Percentiles rank a stretch among this genome's conserved stretches.
phyloP scores from a whole-genome alignment of 495 filamentous ascomycete species.

The Penicillium ucsense region DNA sequence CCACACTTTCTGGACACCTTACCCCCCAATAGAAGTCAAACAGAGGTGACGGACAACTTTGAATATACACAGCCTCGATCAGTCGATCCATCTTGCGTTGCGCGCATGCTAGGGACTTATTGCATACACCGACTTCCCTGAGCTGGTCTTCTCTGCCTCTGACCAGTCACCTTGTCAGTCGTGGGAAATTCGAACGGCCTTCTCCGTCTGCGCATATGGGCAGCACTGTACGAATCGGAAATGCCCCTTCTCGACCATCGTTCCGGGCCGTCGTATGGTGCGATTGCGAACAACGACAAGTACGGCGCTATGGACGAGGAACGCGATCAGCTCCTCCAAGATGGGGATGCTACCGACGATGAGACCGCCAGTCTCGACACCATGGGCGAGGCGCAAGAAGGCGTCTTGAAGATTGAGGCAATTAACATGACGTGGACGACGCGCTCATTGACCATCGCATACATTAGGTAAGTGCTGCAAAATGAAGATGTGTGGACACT shows the following conservation, averaged over 20 bases:
- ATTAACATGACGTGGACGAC: slow-evolving; percentile 48
- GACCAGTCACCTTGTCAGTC: too few species aligned
- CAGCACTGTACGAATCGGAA: slow-evolving; percentile 6
- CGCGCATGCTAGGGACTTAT: too few species aligned
- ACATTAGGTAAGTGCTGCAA: slow-evolving; percentile 38
- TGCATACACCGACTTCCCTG: too few species aligned
- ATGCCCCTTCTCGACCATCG: slow-evolving; percentile 31
- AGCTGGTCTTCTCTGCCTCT: slow-evolving; percentile 1
- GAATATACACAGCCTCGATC: too few species aligned
- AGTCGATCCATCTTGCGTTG: too few species aligned
- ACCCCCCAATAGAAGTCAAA: too few species aligned
- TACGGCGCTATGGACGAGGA: slow-evolving; percentile 20
- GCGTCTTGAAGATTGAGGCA: slow-evolving; percentile 47
- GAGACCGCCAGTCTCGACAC: slow-evolving; percentile 16
- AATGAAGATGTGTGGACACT: too few species aligned
- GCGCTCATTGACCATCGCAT: slow-evolving; percentile 42
- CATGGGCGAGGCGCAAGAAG: slow-evolving; percentile 37
- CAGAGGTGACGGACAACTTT: too few species aligned
- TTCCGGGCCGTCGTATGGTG: slow-evolving; percentile 32
- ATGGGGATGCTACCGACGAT: slow-evolving; percentile 20
- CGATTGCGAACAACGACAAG: slow-evolving; percentile 19
- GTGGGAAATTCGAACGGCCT: too few species aligned
- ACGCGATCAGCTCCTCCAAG: slow-evolving; percentile 23
- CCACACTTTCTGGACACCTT: too few species aligned
- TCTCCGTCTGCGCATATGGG: background rate